Conservation (phyloP, 805 yeast genomes). For the Yamadazyma sp. region DNA sequence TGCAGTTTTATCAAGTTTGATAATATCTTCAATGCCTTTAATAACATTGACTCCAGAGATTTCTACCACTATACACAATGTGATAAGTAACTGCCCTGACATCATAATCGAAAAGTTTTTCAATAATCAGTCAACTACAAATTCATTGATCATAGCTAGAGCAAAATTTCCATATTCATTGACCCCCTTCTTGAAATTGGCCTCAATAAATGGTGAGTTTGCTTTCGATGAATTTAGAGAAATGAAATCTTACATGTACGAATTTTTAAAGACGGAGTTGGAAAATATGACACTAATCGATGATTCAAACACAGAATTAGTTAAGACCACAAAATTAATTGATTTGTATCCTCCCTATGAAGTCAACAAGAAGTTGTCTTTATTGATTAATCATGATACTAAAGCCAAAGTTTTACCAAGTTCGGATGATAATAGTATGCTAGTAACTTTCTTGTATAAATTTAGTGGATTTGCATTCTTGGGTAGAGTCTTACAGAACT, state of each 20-base stretch:
- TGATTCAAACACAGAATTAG: constrained; percentile 50
- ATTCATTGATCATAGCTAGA: constrained; percentile 50
- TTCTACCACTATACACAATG: constrained; percentile 39
- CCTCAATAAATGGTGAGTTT: constrained; percentile 61
- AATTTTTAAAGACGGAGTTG: constrained; percentile 38
- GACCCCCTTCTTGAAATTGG: constrained; percentile 56
- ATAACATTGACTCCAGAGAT: constrained; percentile 44
- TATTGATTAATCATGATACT: constrained; percentile 49
- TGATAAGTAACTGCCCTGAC: constrained; percentile 45
- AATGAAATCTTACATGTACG: constrained; percentile 60
- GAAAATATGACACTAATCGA: constrained; percentile 43
- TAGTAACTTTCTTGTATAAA: constrained; percentile 65
- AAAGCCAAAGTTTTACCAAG: constrained; percentile 68
- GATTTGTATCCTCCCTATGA: constrained; percentile 59
- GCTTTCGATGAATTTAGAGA: constrained; percentile 61
- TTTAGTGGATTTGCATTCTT: constrained; percentile 87
- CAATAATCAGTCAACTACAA: constrained; percentile 39
- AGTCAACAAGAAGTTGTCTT: constrained; percentile 41
- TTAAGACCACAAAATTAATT: constrained; percentile 46
- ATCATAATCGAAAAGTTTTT: constrained; percentile 45
- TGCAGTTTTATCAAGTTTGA: constrained; percentile 45
- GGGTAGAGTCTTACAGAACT: constrained; percentile 73
- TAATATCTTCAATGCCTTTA: constrained; percentile 47
- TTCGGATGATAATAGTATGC: constrained; percentile 25
- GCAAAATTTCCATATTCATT: constrained; percentile 74